Evolutionary conservation across 176 grass and related monocot species (phyloP), one percentile per base, ranked within the genome.

Genomic region (Phoenix roebelenii): DNA sequence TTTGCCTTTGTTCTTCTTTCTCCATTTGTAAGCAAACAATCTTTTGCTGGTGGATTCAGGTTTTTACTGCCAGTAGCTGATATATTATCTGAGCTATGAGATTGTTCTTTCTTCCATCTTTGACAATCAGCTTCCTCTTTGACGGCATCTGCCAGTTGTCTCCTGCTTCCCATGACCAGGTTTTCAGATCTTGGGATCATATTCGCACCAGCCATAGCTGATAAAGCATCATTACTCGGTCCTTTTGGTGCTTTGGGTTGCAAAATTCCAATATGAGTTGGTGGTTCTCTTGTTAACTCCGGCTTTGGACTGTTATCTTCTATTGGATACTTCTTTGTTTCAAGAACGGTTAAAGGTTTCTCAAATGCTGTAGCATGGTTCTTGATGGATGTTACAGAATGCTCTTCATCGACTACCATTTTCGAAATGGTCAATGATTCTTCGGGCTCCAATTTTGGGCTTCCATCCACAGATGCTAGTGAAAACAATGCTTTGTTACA

Each of bases 311-410:
- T 26, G 35, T 68, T 52, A 65, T 81, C 66, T 49, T 65, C 73
- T 66, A 81, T 57, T 53, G 79, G 58, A 67, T 49, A 53, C 18
- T 74, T 74, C 3, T 68, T 64, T 70, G 80, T 35, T 35, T 35
- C 32, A 35, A 35, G 5, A 35, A 10, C 7, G 10, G 32, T 9
- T 9, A 35, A 1, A 9, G 7, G 74, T 77, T 81, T 85, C 69
- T 81, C 83, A 25, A 85, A 74, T 23, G 55, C 24, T 5, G 16
- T 32, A 16, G 4, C 4, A 9, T 17, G 57, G 26, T 59, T 16
- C 16, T 25, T 59, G 14, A 4, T 25, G 15, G 23, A 59, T 22
- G 57, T 26, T 30, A 15, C 25, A 59, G 57, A 30, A 30, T 28
- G 22, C 22, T 28, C 15, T 18, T 22, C 23, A 30, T 16, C n/a